These are phyloP conservation scores for Tolypocladium ovalisporum DNA, from an alignment of 2,329 filamentous ascomycete species.

Conservation along the genomic window DNA sequence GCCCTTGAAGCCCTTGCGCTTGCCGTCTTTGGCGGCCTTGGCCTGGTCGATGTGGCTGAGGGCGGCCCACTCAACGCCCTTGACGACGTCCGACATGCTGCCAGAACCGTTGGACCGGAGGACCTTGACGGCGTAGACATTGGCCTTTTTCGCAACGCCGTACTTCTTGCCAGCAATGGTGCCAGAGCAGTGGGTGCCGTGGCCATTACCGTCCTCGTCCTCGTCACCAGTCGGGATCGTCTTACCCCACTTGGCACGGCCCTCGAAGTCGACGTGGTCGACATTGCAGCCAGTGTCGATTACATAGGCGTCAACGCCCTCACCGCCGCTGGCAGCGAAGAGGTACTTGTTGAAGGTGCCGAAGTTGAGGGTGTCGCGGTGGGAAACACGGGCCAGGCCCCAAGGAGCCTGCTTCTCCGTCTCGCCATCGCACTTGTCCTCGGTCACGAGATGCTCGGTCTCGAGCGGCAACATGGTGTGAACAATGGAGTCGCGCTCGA, in stretches of 20 bases:
- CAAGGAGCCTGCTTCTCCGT: slow-evolving; percentile 92
- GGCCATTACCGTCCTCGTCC: slow-evolving; percentile 91
- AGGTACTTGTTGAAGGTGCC: slow-evolving; percentile 98
- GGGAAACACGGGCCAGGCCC: slow-evolving; percentile 96
- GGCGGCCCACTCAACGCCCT: slow-evolving; percentile 93
- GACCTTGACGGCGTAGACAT: slow-evolving; percentile 95
- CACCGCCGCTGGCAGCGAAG: slow-evolving; percentile 78
- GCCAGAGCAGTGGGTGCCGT: slow-evolving; percentile 98
- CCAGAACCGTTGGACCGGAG: slow-evolving; percentile 94
- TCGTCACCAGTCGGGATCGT: slow-evolving; percentile 79
- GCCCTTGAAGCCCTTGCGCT: slow-evolving; percentile 96
- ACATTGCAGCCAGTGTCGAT: slow-evolving; percentile 96
- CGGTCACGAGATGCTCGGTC: slow-evolving; percentile 22
- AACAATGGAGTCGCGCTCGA: slow-evolving; percentile 90
- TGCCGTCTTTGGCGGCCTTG: slow-evolving; percentile 70
- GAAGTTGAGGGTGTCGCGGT: slow-evolving; percentile 79
- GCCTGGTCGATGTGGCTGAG: slow-evolving; percentile 66
- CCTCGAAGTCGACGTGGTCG: slow-evolving; percentile 94
- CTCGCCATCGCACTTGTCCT: slow-evolving; percentile 40
- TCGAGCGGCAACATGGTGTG: slow-evolving; percentile 56
- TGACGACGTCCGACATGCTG: slow-evolving; percentile 97
- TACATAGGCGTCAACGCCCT: slow-evolving; percentile 97
- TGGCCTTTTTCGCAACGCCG: slow-evolving; percentile 98
- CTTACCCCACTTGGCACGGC: slow-evolving; percentile 92
- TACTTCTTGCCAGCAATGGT: slow-evolving; percentile 98